These are phyloP conservation scores for Jackrogersella minutella DNA, from an alignment of 495 filamentous ascomycete species.

Conservation along the genomic window DNA sequence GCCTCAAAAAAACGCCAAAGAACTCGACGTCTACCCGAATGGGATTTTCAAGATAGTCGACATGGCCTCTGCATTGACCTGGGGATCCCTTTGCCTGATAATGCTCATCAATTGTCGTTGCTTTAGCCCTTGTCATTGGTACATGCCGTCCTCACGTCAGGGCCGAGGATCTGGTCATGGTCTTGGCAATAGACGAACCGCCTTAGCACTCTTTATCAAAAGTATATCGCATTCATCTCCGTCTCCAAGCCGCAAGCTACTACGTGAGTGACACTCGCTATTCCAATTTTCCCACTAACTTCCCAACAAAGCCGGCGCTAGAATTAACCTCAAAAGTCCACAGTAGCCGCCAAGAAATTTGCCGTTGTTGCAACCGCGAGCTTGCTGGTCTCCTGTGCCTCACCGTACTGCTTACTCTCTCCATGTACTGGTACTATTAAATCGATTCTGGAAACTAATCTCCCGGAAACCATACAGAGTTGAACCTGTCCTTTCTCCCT, in stretches of 20 bases:
- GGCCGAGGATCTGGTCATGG: conserved; percentile 20
- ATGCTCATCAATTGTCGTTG: neutral
- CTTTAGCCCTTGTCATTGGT: conserved; percentile 1
- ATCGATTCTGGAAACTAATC: conserved; percentile 36
- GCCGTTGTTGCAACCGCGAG: conserved; percentile 31
- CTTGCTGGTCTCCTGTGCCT: conserved; percentile 1
- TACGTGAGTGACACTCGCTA: conserved; percentile 11
- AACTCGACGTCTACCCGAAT: neutral
- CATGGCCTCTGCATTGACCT: neutral
- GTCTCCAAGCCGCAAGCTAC: neutral
- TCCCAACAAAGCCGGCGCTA: conserved; percentile 25
- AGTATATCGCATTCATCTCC: conserved; percentile 15
- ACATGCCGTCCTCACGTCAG: neutral
- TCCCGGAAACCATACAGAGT: conserved; percentile 35
- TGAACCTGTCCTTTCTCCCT: conserved; percentile 15
- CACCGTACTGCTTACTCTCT: conserved; percentile 36
- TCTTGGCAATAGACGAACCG: conserved; percentile 23
- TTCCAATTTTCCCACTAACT: conserved; percentile 16
- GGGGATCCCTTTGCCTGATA: neutral
- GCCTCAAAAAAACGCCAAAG: neutral
- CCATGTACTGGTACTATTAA: conserved; percentile 29
- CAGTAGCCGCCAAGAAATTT: conserved; percentile 25
- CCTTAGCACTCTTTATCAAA: conserved; percentile 13
- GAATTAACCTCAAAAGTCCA: conserved; percentile 22
- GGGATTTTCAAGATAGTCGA: neutral